phyloP scores from a whole-genome alignment of 1,139 yeast species.

The Candida albicans region DNA sequence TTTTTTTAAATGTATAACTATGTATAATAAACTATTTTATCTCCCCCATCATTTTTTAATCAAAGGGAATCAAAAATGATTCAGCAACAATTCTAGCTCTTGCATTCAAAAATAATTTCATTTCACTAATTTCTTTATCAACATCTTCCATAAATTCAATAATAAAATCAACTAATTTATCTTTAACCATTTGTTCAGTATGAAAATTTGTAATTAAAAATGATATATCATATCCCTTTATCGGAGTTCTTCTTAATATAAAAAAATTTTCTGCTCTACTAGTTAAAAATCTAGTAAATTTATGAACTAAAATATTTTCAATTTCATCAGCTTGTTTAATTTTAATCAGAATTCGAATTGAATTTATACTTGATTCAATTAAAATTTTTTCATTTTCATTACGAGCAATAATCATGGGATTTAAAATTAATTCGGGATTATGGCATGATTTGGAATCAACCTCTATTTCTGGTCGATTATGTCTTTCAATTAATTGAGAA shows the following conservation, averaged over 20 bases:
- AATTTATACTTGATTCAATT: slow-evolving; percentile 92
- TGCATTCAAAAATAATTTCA: slow-evolving; percentile 95
- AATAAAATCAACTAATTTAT: slow-evolving; percentile 91
- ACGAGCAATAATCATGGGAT: slow-evolving; percentile 88
- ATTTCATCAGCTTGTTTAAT: slow-evolving; percentile 98
- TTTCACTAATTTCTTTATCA: slow-evolving; percentile 97
- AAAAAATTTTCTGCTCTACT: slow-evolving; percentile 94
- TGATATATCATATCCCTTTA: slow-evolving; percentile 89
- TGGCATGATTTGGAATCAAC: too few relatives aligned
- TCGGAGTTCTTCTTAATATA: slow-evolving; percentile 88
- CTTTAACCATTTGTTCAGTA: slow-evolving; percentile 94
- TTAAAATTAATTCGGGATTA: slow-evolving; percentile 79
- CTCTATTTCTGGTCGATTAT: slow-evolving; percentile 95
- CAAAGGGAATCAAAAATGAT: slow-evolving; percentile 79
- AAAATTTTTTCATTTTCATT: slow-evolving; percentile 91
- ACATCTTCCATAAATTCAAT: slow-evolving; percentile 99
- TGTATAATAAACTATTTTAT: neutral
- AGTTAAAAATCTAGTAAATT: slow-evolving; percentile 88
- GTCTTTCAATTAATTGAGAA: slow-evolving; percentile 94
- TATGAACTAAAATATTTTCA: slow-evolving; percentile 89
- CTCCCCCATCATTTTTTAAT: slow-evolving; percentile 26
- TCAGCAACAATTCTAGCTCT: slow-evolving; percentile 98
- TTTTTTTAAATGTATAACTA: slow-evolving; percentile 4
- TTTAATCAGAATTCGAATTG: slow-evolving; percentile 83
- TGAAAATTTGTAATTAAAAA: slow-evolving; percentile 92